Percentiles rank a stretch among this genome's conserved stretches.
phyloP scores from a whole-genome alignment of 129 eudicot species.

The Artemisia annua region DNA sequence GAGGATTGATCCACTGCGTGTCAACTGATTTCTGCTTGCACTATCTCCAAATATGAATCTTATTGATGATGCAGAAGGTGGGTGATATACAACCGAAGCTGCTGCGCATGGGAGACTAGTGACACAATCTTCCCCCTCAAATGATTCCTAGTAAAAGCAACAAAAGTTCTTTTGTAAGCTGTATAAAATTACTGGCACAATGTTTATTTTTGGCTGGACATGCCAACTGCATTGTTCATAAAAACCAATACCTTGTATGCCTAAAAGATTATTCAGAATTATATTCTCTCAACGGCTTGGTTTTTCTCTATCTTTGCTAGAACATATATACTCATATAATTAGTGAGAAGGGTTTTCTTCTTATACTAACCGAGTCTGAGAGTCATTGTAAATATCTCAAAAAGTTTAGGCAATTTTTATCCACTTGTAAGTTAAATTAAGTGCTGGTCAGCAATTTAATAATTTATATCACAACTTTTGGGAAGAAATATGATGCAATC shows the following conservation, averaged over 20 bases:
- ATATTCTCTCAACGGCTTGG: not conserved
- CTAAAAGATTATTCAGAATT: conserved; percentile 1
- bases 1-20: conserved; percentile 61
- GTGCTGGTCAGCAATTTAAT: not conserved
- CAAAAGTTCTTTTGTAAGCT: not conserved
- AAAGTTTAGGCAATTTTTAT: not conserved
- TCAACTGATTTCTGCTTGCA: conserved; percentile 42
- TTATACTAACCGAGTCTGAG: not conserved
- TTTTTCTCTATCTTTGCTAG: not conserved
- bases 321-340: not conserved
- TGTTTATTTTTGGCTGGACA: not conserved
- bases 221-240: not conserved
- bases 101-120: conserved; percentile 64
- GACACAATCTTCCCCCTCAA: conserved; percentile 46
- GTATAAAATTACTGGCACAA: not conserved
- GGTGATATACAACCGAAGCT: conserved; percentile 49
- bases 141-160: conserved; percentile 45
- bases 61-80: conserved; percentile 59
- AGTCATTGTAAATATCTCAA: not conserved
- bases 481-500: not conserved
- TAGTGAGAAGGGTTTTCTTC: not conserved
- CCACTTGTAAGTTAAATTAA: not conserved
- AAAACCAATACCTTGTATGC: not conserved
- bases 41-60: conserved; percentile 43
- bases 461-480: not conserved